Conservation (phyloP, 2,329 filamentous ascomycete genomes). For the Pseudogymnoascus destructans region DNA sequence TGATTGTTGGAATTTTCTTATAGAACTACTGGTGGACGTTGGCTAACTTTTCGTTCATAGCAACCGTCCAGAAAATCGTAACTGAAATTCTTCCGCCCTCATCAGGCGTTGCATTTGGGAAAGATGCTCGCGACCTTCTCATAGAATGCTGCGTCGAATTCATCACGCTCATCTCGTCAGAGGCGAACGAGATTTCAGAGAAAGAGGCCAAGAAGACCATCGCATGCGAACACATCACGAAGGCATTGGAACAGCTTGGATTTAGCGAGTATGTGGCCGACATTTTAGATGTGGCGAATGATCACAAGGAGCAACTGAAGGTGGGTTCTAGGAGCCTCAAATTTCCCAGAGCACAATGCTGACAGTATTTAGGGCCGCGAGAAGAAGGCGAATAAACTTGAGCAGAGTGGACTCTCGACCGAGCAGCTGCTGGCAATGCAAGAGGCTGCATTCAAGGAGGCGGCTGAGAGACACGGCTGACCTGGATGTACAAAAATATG, state of each 20-base stretch:
- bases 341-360: conserved; percentile 12
- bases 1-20: background rate
- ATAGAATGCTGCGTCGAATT: conserved; percentile 99
- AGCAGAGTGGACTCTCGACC: conserved; percentile 81
- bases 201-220: conserved; percentile 99
- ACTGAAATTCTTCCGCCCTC: conserved; percentile 77
- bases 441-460: conserved; percentile 78
- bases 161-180: conserved; percentile 94
- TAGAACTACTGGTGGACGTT: conserved; percentile 1
- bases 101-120: conserved; percentile 73
- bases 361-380: conserved; percentile 57
- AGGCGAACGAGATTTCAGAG: conserved; percentile 97
- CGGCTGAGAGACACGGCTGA: conserved; percentile 30
- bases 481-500: background rate
- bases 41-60: conserved; percentile 27
- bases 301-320: conserved; percentile 89
- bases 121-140: conserved; percentile 85
- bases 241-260: conserved; percentile 81
- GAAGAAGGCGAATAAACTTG: conserved; percentile 95
- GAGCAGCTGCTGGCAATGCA: conserved; percentile 83
- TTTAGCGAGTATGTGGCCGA: conserved; percentile 87
- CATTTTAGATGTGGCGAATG: conserved; percentile 72
- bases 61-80: conserved; percentile 74
- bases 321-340: conserved; percentile 34
- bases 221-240: conserved; percentile 93